These are phyloP conservation scores for Apostasia ramifera DNA, from an alignment of 106 monocot species.

Conservation along the genomic window DNA sequence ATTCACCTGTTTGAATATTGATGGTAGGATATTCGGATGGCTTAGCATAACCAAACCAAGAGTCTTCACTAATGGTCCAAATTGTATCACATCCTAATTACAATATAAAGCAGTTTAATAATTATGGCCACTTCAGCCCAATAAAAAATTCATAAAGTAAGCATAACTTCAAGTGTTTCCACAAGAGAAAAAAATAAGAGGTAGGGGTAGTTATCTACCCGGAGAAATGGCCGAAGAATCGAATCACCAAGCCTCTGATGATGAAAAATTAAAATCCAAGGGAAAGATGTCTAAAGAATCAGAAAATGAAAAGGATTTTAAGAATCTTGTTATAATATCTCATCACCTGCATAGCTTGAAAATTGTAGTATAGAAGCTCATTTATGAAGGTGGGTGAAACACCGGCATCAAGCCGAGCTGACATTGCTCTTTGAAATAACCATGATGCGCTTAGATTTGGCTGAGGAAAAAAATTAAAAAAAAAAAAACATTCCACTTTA, in stretches of 20 bases:
- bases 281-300: neutral
- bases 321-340: neutral
- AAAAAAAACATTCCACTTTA: slow-evolving; percentile 2
- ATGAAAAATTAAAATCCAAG: slow-evolving; percentile 14
- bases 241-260: slow-evolving; percentile 70
- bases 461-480: slow-evolving; percentile 23
- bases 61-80: slow-evolving; percentile 84
- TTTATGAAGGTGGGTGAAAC: slow-evolving; percentile 79
- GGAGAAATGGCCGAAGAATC: slow-evolving; percentile 86
- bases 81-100: slow-evolving; percentile 93
- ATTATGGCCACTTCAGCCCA: neutral
- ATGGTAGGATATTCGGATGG: slow-evolving; percentile 66
- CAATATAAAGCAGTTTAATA: neutral
- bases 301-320: neutral
- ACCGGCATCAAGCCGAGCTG: slow-evolving; percentile 32
- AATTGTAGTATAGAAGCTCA: slow-evolving; percentile 81
- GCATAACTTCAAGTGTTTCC: neutral
- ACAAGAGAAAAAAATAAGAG: neutral
- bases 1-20: slow-evolving; percentile 84
- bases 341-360: slow-evolving; percentile 75
- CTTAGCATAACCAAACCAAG: slow-evolving; percentile 67
- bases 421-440: slow-evolving; percentile 98
- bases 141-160: neutral
- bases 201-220: slow-evolving; percentile 28
- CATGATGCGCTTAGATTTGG: slow-evolving; percentile 95